A percentile compares a stretch with the other conserved stretches of the same genome.
Conservation (phyloP, 2,329 filamentous ascomycete genomes). For the Raffaelea deltoideospora region DNA sequence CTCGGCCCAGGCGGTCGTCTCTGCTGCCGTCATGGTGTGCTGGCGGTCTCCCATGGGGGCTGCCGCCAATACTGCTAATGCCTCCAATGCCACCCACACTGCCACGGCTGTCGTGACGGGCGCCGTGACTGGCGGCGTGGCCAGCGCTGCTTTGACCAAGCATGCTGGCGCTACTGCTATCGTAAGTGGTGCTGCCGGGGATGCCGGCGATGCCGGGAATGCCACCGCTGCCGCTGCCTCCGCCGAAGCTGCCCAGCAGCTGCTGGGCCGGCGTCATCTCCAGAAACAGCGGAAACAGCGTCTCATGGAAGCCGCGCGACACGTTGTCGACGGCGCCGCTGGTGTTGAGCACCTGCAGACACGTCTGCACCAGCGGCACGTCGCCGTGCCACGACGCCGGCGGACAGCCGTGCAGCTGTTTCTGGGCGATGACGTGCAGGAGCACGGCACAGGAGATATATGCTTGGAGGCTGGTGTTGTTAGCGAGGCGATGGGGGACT, state of each 20-base stretch:
- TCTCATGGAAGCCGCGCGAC: conserved; percentile 4
- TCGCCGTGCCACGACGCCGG: conserved; percentile 13
- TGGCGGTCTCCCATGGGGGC: too few relatives aligned
- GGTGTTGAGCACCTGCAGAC: conserved; percentile 9
- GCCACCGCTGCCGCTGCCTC: background rate
- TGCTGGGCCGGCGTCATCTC: conserved; percentile 1
- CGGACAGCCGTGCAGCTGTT: conserved; percentile 14
- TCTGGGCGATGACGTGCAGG: conserved; percentile 16
- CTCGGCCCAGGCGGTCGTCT: too few relatives aligned
- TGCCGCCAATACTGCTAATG: too few relatives aligned
- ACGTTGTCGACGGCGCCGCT: conserved; percentile 4
- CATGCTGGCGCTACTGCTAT: too few relatives aligned
- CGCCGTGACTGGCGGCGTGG: too few relatives aligned
- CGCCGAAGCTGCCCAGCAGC: background rate
- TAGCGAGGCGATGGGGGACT: too few relatives aligned
- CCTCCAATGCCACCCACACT: too few relatives aligned
- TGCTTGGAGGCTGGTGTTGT: conserved; percentile 14
- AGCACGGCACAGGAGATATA: conserved; percentile 16
- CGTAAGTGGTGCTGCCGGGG: background rate
- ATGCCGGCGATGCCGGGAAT: background rate
- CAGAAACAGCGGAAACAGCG: conserved; percentile 3
- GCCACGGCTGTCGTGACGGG: too few relatives aligned
- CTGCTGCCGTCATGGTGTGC: too few relatives aligned
- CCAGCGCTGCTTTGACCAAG: too few relatives aligned
- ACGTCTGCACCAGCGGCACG: conserved; percentile 12